A percentile compares a stretch with the other conserved stretches of the same genome.
Evolutionary conservation across 1,284 basidiomycete genomes (phyloP).

Genomic region (Melampsora abietis-canadensis): DNA sequence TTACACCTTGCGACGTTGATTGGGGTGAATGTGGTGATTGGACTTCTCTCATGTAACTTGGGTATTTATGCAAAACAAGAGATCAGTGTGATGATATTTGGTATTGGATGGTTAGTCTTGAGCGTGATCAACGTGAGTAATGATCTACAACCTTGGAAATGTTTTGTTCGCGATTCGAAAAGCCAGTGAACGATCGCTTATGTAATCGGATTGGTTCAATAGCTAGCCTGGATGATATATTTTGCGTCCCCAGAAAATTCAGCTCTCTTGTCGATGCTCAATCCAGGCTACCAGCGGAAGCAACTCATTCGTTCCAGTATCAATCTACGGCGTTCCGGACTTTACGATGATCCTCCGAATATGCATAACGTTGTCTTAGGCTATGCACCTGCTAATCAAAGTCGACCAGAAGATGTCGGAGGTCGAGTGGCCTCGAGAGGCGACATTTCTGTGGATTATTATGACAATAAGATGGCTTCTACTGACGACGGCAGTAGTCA

Average conservation of each 20-base stretch:
- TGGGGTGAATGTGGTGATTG: constrained; percentile 22
- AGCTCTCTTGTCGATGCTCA: constrained; percentile 8
- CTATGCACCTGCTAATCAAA: too few relatives aligned
- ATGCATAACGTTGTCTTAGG: too few relatives aligned
- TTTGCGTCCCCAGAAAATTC: constrained; percentile 24
- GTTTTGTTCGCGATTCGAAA: background rate
- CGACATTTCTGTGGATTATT: too few relatives aligned
- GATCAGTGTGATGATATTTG: constrained; percentile 12
- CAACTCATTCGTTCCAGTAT: constrained; percentile 30
- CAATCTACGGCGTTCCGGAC: constrained; percentile 25
- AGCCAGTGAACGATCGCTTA: background rate
- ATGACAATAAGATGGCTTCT: too few relatives aligned
- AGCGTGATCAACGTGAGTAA: constrained; percentile 23
- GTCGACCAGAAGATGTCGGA: too few relatives aligned
- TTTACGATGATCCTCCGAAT: background rate
- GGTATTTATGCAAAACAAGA: constrained; percentile 15
- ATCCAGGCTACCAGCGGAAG: constrained; percentile 28
- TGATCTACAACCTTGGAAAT: background rate
- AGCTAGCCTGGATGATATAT: constrained; percentile 28
- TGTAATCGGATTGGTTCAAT: background rate
- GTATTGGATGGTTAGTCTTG: constrained; percentile 29
- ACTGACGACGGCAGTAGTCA: too few relatives aligned
- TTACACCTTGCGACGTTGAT: constrained; percentile 20
- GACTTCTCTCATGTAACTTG: constrained; percentile 22
- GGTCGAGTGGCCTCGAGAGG: too few relatives aligned